Base-by-base conservation (phyloP, 2,329 filamentous ascomycete genomes). In the Thyridium curvatum region DNA sequence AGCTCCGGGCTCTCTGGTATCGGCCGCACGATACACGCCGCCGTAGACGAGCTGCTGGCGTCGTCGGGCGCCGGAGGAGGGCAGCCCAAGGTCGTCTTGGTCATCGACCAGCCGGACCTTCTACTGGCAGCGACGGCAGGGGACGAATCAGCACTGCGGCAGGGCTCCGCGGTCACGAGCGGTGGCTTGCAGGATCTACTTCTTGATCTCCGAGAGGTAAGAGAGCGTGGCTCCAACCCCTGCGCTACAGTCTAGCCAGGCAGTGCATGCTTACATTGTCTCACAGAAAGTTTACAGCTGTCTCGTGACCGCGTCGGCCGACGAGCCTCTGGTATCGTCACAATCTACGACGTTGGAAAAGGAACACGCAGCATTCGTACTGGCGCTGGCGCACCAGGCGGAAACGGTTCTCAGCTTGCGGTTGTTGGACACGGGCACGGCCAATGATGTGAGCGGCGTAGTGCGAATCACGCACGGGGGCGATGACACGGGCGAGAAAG, bases 361-460 rank as follows among this genome's bases (percentile, higher is more conserved):
- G 35, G 74, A 82, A 42, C 80, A 87, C 50, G 77, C 85, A 2
- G 72, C 79, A n/a, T 76, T 95, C 42, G 63, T 84, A 15, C 68
- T 89, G 29, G 76, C 75, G 6, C 62, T 84, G 46, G 85, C 84
- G n/a, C 88, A 96, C 56, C 73, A 79, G 50, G 86, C 89, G 8
- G 65, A 76, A n/a, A 68, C 75, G 45, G 72, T 91, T 4, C 62
- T 94, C 51, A 78, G 85, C 44, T 65, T 93, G 41, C 71, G 90
- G 38, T 72, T 82, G 53, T 61, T 97, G 44, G 89, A 94, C 54
- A 94, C 89, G 0, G 91, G 91, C 1, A 81, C 82, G n/a, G 90
- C 91, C 45, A 82, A 76, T 56, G 91, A 96, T 61, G 86, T 97
- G 26, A 94, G 86, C 62, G 91, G 91, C 3, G 88, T 95, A 32